Evolutionary conservation across 176 grass and related monocot genomes (phyloP).

Genomic region (Oryza coarctata): DNA sequence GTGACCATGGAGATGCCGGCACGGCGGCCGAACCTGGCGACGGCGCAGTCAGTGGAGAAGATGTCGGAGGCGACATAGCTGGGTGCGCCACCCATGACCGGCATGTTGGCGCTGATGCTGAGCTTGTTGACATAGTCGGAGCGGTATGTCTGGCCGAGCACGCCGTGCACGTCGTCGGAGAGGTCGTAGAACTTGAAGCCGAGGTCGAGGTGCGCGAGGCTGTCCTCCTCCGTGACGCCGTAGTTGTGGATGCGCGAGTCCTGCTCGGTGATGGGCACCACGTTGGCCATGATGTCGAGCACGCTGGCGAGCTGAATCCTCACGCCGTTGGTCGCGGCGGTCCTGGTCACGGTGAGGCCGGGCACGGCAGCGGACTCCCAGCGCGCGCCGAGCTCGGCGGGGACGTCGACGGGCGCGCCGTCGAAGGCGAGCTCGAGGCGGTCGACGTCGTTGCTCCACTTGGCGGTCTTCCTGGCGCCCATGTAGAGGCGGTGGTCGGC

Average conservation of each 20-base stretch:
- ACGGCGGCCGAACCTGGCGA: constrained; percentile 14
- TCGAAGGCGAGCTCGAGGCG: constrained; percentile 37
- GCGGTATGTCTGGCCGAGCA: constrained; percentile 56
- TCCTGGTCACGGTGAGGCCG: constrained; percentile 31
- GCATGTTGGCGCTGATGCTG: constrained; percentile 40
- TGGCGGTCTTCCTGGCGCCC: constrained; percentile 27
- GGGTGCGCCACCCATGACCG: constrained; percentile 30
- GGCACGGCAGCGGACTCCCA: constrained; percentile 33
- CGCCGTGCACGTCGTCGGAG: constrained; percentile 34
- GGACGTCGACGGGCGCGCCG: constrained; percentile 16
- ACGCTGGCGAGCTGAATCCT: constrained; percentile 37
- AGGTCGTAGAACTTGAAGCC: constrained; percentile 49
- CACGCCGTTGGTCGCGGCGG: constrained; percentile 22
- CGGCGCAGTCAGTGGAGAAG: constrained; percentile 45
- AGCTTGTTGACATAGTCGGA: constrained; percentile 46
- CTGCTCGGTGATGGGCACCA: constrained; percentile 46
- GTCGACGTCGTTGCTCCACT: constrained; percentile 33
- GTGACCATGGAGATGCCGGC: neutral
- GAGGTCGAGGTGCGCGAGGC: constrained; percentile 41
- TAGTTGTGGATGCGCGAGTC: constrained; percentile 55
- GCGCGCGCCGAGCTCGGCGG: neutral
- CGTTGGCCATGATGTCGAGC: constrained; percentile 50
- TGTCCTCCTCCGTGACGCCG: constrained; percentile 25
- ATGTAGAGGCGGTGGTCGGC: constrained; percentile 49
- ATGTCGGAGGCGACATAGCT: constrained; percentile 37